Base-by-base conservation (phyloP, 805 yeast genomes). In the Hemisphaericaspora nanyangensis region DNA sequence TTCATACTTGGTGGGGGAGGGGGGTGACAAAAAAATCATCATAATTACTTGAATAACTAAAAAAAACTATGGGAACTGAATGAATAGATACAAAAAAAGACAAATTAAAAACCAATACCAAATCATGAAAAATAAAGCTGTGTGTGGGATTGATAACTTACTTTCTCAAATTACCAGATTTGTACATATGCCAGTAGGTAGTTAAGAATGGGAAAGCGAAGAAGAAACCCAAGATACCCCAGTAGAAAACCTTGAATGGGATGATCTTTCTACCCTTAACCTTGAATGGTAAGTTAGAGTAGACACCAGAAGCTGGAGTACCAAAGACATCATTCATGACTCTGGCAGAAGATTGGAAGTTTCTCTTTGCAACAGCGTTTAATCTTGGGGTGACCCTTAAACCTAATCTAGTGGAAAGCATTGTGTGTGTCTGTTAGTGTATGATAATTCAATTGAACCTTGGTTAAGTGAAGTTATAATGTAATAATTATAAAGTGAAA, bases 271-370 rank as follows among this genome's bases (percentile, higher is more conserved):
- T 89, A 79, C 82, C 75, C 77, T 88, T 89, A 48, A 91, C 95
- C 76, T 80, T 80, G 80, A 91, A 93, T 50, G 99, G 99, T 48
- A 91, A 60, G 79, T 93, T 91, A 57, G 84, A 73, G 82, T 93
- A 93, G 34, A 82, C 81, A 58, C 97, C 97, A 39, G 49, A 48
- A 50, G 62, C 56, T 35, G 73, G 72, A 32, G 65, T 39, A 32
- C 73, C 73, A 50, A 51, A 65, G 34, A 63, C 48, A 37, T 56
- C 57, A 52, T 54, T 58, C 58, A 60, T 47, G 35, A 50, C 46
- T 47, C 60, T 63, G 52, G 70, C 60, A 42, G 83, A 57, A 34
- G 63, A 50, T 48, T 82, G 66, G 51, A 88, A 67, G 48, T 52
- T 49, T 61, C 73, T 66, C 36, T 43, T 33, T 12, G 33, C 18